Evolutionary conservation across 2,329 filamentous ascomycete genomes (phyloP).

Genomic region (Pyrenochaeta sp.): DNA sequence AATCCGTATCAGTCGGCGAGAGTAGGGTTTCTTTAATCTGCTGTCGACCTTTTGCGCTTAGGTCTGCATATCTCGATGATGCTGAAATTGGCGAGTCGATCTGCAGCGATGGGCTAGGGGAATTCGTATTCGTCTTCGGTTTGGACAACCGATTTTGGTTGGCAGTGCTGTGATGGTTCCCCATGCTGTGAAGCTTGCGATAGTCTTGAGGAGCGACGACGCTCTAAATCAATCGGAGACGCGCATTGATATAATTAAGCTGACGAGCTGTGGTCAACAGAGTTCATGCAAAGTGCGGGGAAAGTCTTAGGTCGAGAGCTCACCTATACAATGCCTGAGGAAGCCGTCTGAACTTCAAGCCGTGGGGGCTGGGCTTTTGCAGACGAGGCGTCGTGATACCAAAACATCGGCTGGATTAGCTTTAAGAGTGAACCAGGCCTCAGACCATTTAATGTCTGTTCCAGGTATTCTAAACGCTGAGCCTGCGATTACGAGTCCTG

Average conservation of each 20-base stretch:
- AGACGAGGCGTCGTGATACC: constrained; percentile 19
- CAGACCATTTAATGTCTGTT: constrained; percentile 21
- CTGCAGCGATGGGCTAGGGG: constrained; percentile 23
- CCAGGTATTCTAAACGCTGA: constrained; percentile 19
- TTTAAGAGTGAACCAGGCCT: constrained; percentile 22
- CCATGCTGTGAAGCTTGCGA: constrained; percentile 34
- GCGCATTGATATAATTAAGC: constrained; percentile 23
- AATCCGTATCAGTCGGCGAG: constrained; percentile 37
- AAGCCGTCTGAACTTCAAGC: constrained; percentile 5
- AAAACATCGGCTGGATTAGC: constrained; percentile 17
- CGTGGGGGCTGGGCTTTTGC: constrained; percentile 30
- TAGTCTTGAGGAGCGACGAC: constrained; percentile 27
- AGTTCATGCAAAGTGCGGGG: constrained; percentile 17
- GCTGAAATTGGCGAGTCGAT: constrained; percentile 31
- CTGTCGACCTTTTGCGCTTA: constrained; percentile 38
- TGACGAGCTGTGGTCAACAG: constrained; percentile 11
- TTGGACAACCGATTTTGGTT: constrained; percentile 44
- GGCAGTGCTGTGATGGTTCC: constrained; percentile 38
- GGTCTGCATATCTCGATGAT: constrained; percentile 34
- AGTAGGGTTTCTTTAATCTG: constrained; percentile 40
- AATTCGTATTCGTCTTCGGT: constrained; percentile 48
- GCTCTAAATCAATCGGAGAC: constrained; percentile 17
- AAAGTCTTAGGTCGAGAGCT: constrained; percentile 12
- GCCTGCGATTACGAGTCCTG: constrained; percentile 28
- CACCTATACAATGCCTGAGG: constrained; percentile 25